Base-by-base conservation (phyloP, 306 rosid genomes). In the Fragaria iinumae region DNA sequence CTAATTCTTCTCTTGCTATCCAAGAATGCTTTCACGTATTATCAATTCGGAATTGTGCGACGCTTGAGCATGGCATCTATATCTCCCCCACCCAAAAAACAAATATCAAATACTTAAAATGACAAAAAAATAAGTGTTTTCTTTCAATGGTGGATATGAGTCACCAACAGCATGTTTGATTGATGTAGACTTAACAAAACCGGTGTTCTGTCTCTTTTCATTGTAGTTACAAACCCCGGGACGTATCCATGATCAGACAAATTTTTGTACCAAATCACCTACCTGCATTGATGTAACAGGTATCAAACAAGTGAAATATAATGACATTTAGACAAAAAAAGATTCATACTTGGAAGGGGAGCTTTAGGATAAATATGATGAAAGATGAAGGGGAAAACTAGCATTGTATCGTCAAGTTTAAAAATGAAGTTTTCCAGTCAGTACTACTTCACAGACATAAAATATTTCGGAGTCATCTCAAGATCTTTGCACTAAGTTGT, bases 231-330 rank as follows among this genome's bases (percentile, higher is more conserved):
- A 71, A 52, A 63, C 53, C 44, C 21, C 2, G 21, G 36, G 49
- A 1, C n/a, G 56, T 73, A 9, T 17, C 60, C 36, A 16, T 49
- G 25, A 75, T 50, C 56, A 10, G 49, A 43, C 23, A 13, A 36
- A 14, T 36, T 23, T 18, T n/a, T 38, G 77, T 11, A 21, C 55
- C 20, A 29, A 60, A 50, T 41, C 65, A 36, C 14, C 32, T 18
- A 41, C 72, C 77, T 76, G 84, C 77, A 71, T 23, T 27, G 63
- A 70, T 41, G 10, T 60, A 52, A 64, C 25, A 39, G 25, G 27
- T 50, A 66, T 47, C 50, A 43, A 73, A 34, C 27, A 29, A 25
- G 47, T 63, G 41, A 72, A 70, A 57, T 3, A 77, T 47, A 45
- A 21, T 49, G 62, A 69, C 44, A 29, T 56, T 6, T 21, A 62